A percentile compares a stretch with the other conserved stretches of the same genome.
These are phyloP conservation scores for Solanum bulbocastanum DNA, from an alignment of 257 asterid species.

Conservation along the genomic window DNA sequence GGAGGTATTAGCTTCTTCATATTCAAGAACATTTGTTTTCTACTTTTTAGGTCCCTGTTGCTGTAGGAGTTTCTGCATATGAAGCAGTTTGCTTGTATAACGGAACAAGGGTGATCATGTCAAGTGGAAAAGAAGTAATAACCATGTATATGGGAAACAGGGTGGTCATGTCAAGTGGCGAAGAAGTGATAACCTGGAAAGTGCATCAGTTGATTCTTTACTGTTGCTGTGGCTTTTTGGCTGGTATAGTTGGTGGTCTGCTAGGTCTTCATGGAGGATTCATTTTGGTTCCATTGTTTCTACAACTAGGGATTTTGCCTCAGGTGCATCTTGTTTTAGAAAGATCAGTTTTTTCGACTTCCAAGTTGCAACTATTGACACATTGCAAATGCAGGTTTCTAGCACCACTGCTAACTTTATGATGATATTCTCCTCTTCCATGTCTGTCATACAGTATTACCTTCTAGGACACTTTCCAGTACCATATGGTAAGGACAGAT, in stretches of 20 bases:
- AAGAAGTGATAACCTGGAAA: neutral
- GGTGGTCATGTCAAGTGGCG: neutral
- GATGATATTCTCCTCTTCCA: slow-evolving; percentile 44
- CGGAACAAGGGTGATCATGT: slow-evolving; percentile 20
- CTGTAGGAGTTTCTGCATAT: neutral
- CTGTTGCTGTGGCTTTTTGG: neutral
- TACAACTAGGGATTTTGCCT: neutral
- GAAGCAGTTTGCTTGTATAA: neutral
- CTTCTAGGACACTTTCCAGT: slow-evolving; percentile 41
- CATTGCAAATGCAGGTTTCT: slow-evolving; percentile 24
- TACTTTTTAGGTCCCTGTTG: neutral
- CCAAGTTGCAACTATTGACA: neutral
- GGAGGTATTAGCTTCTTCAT: neutral
- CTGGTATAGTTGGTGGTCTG: neutral
- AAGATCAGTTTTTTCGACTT: neutral
- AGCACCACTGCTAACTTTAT: slow-evolving; percentile 44
- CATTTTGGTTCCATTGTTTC: neutral
- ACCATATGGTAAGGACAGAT: slow-evolving; percentile 21
- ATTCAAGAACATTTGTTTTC: neutral
- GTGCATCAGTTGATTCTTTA: neutral
- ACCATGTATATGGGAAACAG: neutral
- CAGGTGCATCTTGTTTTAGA: neutral
- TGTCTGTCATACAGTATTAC: slow-evolving; percentile 46
- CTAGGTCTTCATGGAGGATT: neutral
- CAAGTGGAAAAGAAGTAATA: slow-evolving; percentile 14